A percentile compares a stretch with the other conserved stretches of the same genome.
phyloP scores from a whole-genome alignment of 768 basidiomycete genomes.

The Boletus fagicola region DNA sequence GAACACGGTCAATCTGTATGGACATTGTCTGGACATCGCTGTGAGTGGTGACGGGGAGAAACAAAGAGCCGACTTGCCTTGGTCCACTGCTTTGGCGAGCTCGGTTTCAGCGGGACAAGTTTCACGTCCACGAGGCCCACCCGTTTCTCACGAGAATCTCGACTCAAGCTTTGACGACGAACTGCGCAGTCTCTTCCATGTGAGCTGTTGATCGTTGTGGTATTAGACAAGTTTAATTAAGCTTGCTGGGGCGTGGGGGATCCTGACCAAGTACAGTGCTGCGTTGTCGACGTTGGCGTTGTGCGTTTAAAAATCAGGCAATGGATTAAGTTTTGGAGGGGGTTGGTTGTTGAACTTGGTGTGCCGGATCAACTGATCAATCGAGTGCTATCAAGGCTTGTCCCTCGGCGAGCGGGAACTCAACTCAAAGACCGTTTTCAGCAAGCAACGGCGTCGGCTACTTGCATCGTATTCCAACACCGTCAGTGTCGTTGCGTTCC shows the following conservation, averaged over 20 bases:
- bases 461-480: no score
- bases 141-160: slow-evolving; percentile 14
- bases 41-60: neutral
- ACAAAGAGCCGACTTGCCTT: slow-evolving; percentile 4
- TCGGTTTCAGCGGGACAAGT: slow-evolving; percentile 16
- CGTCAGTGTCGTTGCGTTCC: no score
- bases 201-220: neutral
- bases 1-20: slow-evolving; percentile 30
- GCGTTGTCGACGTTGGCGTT: neutral
- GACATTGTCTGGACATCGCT: slow-evolving; percentile 16
- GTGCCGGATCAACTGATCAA: neutral
- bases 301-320: no score
- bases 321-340: neutral
- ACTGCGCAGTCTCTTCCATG: slow-evolving; percentile 1
- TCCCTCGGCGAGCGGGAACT: no score
- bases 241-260: neutral
- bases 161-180: neutral
- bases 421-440: no score
- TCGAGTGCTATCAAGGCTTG: no score
- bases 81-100: slow-evolving; percentile 16
- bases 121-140: slow-evolving; percentile 19
- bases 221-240: no score
- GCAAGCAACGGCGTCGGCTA: no score
- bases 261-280: neutral
- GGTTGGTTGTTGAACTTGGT: neutral